Conservation (phyloP, 1,284 basidiomycete genomes). For the Trametes polyzona region DNA sequence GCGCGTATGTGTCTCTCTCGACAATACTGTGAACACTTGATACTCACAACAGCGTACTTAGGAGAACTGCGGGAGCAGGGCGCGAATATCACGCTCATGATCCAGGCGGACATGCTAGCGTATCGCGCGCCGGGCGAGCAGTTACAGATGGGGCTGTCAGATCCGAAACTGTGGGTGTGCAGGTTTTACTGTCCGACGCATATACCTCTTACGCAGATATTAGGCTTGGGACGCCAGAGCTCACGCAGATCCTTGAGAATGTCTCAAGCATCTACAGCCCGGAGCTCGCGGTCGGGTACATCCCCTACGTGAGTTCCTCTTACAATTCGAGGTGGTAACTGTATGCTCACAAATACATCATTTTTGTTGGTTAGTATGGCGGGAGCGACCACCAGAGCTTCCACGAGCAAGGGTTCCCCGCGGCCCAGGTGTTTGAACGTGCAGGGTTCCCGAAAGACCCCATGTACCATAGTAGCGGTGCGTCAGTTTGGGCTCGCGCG, state of each 20-base stretch:
- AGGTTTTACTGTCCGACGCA: no score
- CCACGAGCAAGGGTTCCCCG: conserved; percentile 79
- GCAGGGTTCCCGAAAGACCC: conserved; percentile 83
- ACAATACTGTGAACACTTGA: background rate
- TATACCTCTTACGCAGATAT: no score
- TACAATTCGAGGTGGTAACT: background rate
- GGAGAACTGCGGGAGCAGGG: conserved; percentile 53
- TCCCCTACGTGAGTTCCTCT: conserved; percentile 46
- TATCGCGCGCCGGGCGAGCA: conserved; percentile 78
- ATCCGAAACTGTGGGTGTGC: conserved; percentile 43
- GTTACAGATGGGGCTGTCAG: conserved; percentile 77
- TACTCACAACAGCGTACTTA: background rate
- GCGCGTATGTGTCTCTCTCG: conserved; percentile 39
- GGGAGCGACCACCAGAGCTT: conserved; percentile 92
- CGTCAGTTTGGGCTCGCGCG: no score
- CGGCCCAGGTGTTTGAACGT: conserved; percentile 83
- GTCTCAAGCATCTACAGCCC: conserved; percentile 79
- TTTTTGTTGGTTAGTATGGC: conserved; percentile 55
- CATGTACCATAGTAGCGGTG: conserved; percentile 83
- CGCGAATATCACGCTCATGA: conserved; percentile 77
- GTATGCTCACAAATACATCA: background rate
- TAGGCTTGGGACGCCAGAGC: conserved; percentile 80
- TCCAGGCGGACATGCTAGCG: conserved; percentile 89
- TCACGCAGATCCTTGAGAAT: conserved; percentile 74
- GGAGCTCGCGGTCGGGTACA: conserved; percentile 77